Evolutionary conservation across 768 basidiomycete genomes (phyloP).

Genomic region (Favolaschia claudopus): DNA sequence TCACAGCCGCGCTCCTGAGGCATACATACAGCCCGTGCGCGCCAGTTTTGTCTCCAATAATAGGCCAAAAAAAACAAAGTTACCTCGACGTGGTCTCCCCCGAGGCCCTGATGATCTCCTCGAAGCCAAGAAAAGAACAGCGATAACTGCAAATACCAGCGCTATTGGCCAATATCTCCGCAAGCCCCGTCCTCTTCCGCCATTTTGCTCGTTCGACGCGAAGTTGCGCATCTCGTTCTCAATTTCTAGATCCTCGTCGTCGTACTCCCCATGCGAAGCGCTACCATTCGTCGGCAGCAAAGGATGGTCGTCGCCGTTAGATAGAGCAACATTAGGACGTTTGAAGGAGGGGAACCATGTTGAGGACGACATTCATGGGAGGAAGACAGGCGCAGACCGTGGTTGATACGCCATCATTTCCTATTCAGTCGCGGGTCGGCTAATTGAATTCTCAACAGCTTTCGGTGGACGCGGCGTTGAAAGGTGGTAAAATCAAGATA

Average conservation of each 20-base stretch:
- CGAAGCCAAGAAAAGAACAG: background rate
- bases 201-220: constrained; percentile 5
- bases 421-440: too few relatives aligned
- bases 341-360: constrained; percentile 21
- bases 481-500: too few relatives aligned
- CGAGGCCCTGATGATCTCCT: too few relatives aligned
- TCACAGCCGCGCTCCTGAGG: too few relatives aligned
- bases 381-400: background rate
- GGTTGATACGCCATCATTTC: background rate
- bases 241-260: constrained; percentile 22
- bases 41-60: too few relatives aligned
- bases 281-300: constrained; percentile 17
- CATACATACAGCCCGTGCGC: too few relatives aligned
- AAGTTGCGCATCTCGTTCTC: constrained; percentile 24
- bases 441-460: too few relatives aligned
- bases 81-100: too few relatives aligned
- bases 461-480: too few relatives aligned
- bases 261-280: constrained; percentile 6
- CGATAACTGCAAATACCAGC: background rate
- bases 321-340: background rate
- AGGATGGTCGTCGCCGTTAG: constrained; percentile 19
- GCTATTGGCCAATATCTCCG: background rate
- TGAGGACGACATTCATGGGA: constrained; percentile 21
- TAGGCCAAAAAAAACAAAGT: too few relatives aligned
- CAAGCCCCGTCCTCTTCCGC: background rate